Conservation (phyloP, 208 protist genomes). For the Crithidia expoeki region DNA sequence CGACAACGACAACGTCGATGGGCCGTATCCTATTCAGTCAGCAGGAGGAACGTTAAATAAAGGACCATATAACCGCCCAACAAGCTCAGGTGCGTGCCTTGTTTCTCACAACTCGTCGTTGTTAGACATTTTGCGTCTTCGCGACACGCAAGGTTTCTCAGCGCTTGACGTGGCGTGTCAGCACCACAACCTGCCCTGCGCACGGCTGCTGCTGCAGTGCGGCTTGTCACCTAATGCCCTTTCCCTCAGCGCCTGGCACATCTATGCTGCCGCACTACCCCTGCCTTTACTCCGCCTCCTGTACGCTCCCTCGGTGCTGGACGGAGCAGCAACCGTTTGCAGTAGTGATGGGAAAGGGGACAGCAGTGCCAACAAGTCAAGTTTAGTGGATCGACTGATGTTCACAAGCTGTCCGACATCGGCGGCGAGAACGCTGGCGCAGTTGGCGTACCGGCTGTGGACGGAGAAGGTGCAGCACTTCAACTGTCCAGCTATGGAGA, state of each 20-base stretch:
- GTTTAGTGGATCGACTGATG: constrained; percentile 32
- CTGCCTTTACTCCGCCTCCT: constrained; percentile 29
- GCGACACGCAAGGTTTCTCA: constrained; percentile 6
- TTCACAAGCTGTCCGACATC: constrained; percentile 27
- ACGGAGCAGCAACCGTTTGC: constrained; percentile 5
- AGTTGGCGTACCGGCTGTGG: constrained; percentile 47
- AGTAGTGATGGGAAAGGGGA: no score
- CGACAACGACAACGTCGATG: not conserved
- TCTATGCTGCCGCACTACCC: constrained; percentile 5
- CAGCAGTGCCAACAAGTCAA: not conserved
- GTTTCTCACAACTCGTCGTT: no score
- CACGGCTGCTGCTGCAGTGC: constrained; percentile 20
- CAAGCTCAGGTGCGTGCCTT: not conserved
- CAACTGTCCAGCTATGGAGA: not conserved
- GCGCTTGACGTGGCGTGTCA: constrained; percentile 29
- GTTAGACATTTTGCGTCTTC: not conserved
- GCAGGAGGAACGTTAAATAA: not conserved
- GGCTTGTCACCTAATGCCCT: constrained; percentile 27
- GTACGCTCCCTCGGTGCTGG: constrained; percentile 26
- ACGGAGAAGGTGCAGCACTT: constrained; percentile 38
- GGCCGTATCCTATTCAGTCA: not conserved
- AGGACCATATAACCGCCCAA: not conserved
- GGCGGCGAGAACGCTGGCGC: constrained; percentile 38
- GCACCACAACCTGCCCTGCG: constrained; percentile 9
- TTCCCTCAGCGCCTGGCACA: not conserved